These are phyloP conservation scores for Leccinum longicurvipes DNA, from an alignment of 768 basidiomycete species.

Conservation along the genomic window DNA sequence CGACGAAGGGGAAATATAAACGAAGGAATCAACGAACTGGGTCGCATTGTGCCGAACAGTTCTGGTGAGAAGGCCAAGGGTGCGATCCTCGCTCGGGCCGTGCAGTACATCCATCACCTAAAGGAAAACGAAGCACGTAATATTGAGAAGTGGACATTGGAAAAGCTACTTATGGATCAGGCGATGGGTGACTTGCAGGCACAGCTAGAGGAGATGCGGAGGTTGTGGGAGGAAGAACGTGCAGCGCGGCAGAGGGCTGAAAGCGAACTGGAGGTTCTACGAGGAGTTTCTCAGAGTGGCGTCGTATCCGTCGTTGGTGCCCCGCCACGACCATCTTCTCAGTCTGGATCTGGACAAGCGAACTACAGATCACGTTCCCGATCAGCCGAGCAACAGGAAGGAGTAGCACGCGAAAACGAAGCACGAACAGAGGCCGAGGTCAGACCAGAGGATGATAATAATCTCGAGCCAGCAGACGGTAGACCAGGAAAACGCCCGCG, in stretches of 20 bases:
- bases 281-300: conserved; percentile 32
- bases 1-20: conserved; percentile 94
- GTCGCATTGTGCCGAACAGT: conserved; percentile 82
- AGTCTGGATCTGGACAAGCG: conserved; percentile 7
- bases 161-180: conserved; percentile 90
- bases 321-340: conserved; percentile 19
- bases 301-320: background rate
- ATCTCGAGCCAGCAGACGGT: conserved; percentile 18
- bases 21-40: conserved; percentile 91
- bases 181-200: conserved; percentile 85
- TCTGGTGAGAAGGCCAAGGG: conserved; percentile 89
- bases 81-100: conserved; percentile 82
- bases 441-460: conserved; percentile 16
- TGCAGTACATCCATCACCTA: conserved; percentile 88
- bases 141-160: conserved; percentile 91
- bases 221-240: conserved; percentile 80
- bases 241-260: conserved; percentile 56
- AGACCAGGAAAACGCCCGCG: conserved; percentile 31
- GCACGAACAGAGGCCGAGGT: conserved; percentile 21
- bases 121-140: conserved; percentile 89
- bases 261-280: conserved; percentile 58
- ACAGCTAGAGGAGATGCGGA: conserved; percentile 77
- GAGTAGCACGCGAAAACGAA: conserved; percentile 14
- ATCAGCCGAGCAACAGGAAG: conserved; percentile 28
- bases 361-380: conserved; percentile 24